These are phyloP conservation scores for Parastagonospora avenae DNA, from an alignment of 2,329 filamentous ascomycete genomes.

Conservation along the genomic window DNA sequence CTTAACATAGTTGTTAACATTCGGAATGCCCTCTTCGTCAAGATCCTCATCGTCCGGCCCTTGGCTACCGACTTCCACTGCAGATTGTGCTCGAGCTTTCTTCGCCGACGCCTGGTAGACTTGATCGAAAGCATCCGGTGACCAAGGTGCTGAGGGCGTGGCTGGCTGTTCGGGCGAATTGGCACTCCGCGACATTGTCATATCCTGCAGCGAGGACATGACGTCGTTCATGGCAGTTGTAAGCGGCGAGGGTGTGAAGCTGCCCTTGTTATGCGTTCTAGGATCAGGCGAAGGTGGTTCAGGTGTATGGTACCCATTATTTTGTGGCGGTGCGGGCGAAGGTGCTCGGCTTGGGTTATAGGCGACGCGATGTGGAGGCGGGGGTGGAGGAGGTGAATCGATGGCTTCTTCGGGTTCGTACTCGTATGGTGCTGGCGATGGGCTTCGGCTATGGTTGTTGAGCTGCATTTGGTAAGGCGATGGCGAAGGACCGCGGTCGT, in stretches of 20 bases:
- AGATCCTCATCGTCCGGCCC: conserved; percentile 57
- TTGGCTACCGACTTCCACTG: conserved; percentile 68
- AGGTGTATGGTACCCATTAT: conserved; percentile 62
- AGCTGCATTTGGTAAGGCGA: conserved; percentile 40
- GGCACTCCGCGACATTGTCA: conserved; percentile 66
- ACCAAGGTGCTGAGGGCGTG: conserved; percentile 76
- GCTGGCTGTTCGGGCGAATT: conserved; percentile 61
- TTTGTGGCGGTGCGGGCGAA: conserved; percentile 39
- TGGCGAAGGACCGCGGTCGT: conserved; percentile 50
- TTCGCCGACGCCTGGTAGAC: conserved; percentile 51
- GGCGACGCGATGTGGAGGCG: conserved; percentile 73
- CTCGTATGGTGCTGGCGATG: conserved; percentile 41
- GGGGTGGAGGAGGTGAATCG: conserved; percentile 77
- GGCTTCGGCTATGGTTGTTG: conserved; percentile 21
- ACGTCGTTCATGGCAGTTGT: conserved; percentile 97
- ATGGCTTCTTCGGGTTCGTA: conserved; percentile 22
- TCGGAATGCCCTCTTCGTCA: conserved; percentile 65
- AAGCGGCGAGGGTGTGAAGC: conserved; percentile 82
- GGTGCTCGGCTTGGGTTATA: conserved; percentile 53
- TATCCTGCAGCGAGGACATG: conserved; percentile 90
- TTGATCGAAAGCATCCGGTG: conserved; percentile 81
- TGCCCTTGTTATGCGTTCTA: conserved; percentile 29
- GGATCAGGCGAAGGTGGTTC: conserved; percentile 68
- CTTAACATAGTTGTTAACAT: conserved; percentile 84
- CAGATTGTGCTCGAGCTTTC: conserved; percentile 65